Conservation (phyloP, 2,329 filamentous ascomycete genomes). For the Cladosporium sp. region DNA sequence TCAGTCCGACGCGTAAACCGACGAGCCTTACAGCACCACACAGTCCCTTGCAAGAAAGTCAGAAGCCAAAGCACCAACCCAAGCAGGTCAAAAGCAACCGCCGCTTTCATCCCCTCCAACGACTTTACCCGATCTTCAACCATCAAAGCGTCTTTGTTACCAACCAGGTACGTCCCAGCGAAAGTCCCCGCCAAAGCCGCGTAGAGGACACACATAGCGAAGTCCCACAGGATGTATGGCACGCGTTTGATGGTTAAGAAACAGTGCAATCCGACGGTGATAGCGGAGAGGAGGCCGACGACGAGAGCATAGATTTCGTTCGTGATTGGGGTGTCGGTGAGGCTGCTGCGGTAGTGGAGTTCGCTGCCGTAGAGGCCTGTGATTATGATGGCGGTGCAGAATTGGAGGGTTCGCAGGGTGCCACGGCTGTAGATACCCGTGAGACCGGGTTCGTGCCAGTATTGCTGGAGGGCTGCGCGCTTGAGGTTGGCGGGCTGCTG, state of each 20-base stretch:
- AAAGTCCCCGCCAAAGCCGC: background rate
- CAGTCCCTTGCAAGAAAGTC: background rate
- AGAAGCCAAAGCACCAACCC: background rate
- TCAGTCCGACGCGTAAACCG: background rate
- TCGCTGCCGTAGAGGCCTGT: constrained; percentile 1
- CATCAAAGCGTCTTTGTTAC: background rate
- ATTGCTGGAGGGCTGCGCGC: background rate
- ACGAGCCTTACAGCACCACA: background rate
- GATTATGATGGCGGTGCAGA: constrained; percentile 1
- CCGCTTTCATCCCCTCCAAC: background rate
- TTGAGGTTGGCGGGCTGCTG: background rate
- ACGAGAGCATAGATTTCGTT: constrained; percentile 7
- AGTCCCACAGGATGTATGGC: background rate
- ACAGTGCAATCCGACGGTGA: background rate
- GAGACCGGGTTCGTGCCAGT: background rate
- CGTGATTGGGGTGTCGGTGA: background rate
- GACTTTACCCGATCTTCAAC: background rate
- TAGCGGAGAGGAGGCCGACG: background rate
- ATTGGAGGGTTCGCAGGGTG: background rate
- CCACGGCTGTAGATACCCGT: background rate
- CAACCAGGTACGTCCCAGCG: background rate
- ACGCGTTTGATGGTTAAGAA: background rate
- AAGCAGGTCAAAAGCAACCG: constrained; percentile 1
- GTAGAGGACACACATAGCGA: background rate
- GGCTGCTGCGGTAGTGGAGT: background rate